Base-by-base conservation (phyloP, 2,329 filamentous ascomycete genomes). In the Microsporum canis region DNA sequence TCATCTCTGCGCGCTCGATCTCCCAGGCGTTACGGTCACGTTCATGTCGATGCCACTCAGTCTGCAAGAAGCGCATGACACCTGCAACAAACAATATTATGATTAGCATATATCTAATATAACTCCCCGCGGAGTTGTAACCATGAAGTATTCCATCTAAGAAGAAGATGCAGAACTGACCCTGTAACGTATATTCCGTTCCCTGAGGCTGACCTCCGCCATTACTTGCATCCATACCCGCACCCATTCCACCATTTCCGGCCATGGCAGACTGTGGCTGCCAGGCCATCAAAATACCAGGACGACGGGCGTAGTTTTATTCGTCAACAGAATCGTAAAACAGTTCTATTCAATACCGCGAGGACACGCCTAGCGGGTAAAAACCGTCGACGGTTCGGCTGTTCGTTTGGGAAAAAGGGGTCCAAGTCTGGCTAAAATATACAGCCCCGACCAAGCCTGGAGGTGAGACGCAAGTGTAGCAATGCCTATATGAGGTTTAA, bases 1-100 rank as follows among this genome's bases (percentile, higher is more conserved):
- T 96, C 94, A 99, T 97, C 78, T 99, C 94, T 69, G 95, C 94
- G 71, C 91, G 87, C 76, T 99, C 94, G 72, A 99, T 99, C 76
- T 99, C 94, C 94, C 94, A 99, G 41, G 91, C 87, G 77, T 99
- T 99, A 69, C 94, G 86, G 72, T 96, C 94, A 76, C 94, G 88
- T 77, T 99, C 94, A 75, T 99, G 92, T 67, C 90, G 88, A 76
- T 99, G 94, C 94, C 94, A 99, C 83, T 99, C 92, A 56, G 94
- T 94, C 78, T 99, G 94, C 43, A 99, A 84, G 74, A 99, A 99
- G 75, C 94, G 91, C 94, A 99, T 99, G 41, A 99, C 94, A 71
- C 94, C 89, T 94, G 17, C 17, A 23, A 67, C 38, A 60, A 12
- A 36, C 39, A 60, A 31, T 14, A 49, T 33, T 47, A 4, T 14